Evolutionary conservation across 192 early-diverging fungal species (phyloP), one percentile per base, ranked within the genome.

Genomic region (Coemansia javaensis): DNA sequence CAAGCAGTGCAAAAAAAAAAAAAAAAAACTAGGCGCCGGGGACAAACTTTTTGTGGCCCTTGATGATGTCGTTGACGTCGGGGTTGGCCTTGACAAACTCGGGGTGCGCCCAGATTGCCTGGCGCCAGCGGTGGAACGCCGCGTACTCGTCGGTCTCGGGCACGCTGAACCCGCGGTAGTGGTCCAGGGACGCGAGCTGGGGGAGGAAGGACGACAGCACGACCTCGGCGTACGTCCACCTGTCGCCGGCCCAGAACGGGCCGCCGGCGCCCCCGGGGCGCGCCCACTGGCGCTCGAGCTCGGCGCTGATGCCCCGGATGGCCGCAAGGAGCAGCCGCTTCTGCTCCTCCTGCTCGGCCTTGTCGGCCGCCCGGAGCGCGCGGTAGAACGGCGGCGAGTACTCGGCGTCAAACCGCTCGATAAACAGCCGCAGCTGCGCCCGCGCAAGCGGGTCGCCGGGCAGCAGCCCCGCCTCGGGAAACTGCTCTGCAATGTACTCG

Each of bases 401-500:
- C 16, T 36, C 47, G 16, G 46, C 41, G 18, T 16, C 11, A 25
- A 61, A 65, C 8, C 50, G 27, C 41, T 65, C 63, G 12, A 65
- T 55, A 27, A 72, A 72, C 41, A 72, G 37, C 23, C 69, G 56
- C 32, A 72, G 53, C 30, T 72, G 69, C 4, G 69, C 69, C 4
- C 69, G 69, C 48, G 59, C 63, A 0, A 38, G 41, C 7, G 69
- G 43, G 15, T 47, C 28, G 24, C 21, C 20, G 1, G 71, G 39
- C 7, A 56, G 50, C 15, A 65, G 69, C 44, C 68, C 65, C 28
- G 76, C 40, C 38, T 80, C 75, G 15, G 81, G 82, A 50, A 74
- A 81, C 32, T 79, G 56, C 36, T 88, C 85, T 11, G 78, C 75
- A 0, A 87, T 44, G 50, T 73, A 82, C 59, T 89, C 85, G 33